Percentiles rank a stretch among this genome's conserved stretches.
These are phyloP conservation scores for Trichosanthes truncata DNA, from an alignment of 306 rosid genomes.

Conservation along the genomic window DNA sequence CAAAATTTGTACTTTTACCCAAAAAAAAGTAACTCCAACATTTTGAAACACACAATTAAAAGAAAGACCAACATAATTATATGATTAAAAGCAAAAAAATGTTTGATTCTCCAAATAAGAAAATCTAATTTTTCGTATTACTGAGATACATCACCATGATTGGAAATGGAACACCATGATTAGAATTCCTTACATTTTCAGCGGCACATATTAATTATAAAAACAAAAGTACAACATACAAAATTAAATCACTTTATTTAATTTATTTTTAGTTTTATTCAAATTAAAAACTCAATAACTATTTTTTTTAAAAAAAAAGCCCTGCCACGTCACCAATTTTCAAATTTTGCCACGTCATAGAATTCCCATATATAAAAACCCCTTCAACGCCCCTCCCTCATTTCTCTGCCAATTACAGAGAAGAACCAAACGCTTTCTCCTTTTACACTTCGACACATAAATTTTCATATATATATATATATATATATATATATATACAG, in stretches of 20 bases:
- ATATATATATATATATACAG: not conserved
- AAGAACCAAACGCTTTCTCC: not conserved
- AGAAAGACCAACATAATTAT: not conserved
- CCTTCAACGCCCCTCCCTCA: not conserved
- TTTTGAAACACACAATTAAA: not conserved
- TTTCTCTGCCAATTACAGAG: slow-evolving; percentile 8
- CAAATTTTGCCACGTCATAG: not conserved
- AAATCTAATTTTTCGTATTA: not conserved
- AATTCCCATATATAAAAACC: not conserved
- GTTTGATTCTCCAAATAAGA: not conserved
- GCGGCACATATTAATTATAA: not conserved
- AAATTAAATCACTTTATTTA: not conserved
- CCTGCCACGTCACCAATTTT: not conserved
- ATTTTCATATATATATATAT: not conserved
- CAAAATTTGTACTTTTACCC: not conserved
- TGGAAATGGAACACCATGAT: not conserved
- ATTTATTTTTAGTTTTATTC: not conserved
- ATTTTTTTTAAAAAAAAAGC: not conserved
- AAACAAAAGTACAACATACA: not conserved
- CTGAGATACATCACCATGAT: not conserved
- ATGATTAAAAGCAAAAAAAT: not conserved
- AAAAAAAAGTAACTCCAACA: not conserved
- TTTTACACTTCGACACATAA: not conserved
- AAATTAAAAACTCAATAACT: not conserved
- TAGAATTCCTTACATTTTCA: not conserved